phyloP scores from a whole-genome alignment of 306 rosid genomes.

The Inga oerstediana region DNA sequence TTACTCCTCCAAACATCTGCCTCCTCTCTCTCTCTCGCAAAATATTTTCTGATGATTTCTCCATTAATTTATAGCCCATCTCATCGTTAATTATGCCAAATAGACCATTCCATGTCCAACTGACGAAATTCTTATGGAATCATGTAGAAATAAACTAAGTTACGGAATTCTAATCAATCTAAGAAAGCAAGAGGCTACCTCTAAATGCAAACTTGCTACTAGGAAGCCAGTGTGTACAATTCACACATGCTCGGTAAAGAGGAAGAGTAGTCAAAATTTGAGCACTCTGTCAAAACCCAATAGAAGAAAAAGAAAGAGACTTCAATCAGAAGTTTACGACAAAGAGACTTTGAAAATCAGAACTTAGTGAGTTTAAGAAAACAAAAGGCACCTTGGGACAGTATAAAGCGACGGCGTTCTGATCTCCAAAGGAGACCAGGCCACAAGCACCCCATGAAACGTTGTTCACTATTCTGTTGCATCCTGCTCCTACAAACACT shows the following conservation, averaged over 20 bases:
- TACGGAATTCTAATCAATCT: neutral
- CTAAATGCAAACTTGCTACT: constrained; percentile 64
- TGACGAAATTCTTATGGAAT: neutral
- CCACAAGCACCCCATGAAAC: constrained; percentile 93
- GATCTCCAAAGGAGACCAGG: constrained; percentile 83
- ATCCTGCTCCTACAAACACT: constrained; percentile 86
- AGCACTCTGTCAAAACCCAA: neutral
- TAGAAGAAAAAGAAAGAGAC: neutral
- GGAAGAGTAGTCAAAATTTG: constrained; percentile 67
- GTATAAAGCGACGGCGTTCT: constrained; percentile 88
- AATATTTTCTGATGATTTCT: neutral
- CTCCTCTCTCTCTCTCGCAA: neutral
- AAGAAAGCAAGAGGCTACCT: constrained; percentile 48
- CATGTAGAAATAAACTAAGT: neutral
- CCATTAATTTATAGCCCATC: neutral
- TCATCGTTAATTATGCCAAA: constrained; percentile 15
- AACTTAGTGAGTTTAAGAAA: neutral
- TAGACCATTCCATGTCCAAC: constrained; percentile 13
- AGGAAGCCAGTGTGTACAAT: constrained; percentile 97
- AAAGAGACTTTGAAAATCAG: neutral
- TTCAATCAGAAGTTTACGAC: neutral
- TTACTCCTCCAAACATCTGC: constrained; percentile 24
- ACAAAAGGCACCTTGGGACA: constrained; percentile 67
- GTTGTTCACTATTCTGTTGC: constrained; percentile 91
- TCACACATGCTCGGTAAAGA: constrained; percentile 83